These are phyloP conservation scores for Phytomonas francai DNA, from an alignment of 208 protist species.

Conservation along the genomic window DNA sequence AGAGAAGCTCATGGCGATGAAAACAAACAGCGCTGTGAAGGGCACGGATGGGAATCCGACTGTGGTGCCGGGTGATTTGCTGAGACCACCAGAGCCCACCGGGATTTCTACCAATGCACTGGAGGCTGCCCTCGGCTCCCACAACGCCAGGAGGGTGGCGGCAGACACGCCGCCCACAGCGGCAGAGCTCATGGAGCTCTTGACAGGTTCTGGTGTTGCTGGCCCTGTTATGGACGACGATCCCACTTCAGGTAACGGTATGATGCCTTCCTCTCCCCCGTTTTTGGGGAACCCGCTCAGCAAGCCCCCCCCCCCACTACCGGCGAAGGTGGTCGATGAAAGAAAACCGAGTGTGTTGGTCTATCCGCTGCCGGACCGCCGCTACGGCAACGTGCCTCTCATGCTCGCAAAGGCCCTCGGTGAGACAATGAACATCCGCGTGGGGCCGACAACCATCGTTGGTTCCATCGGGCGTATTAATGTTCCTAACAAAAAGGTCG, in stretches of 20 bases:
- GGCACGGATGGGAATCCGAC: background rate
- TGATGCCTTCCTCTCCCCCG: conserved; percentile 7
- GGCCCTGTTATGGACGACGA: background rate
- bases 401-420: conserved; percentile 75
- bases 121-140: background rate
- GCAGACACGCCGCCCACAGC: conserved; percentile 22
- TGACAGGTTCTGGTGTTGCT: conserved; percentile 17
- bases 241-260: background rate
- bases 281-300: conserved; percentile 31
- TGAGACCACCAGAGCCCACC: background rate
- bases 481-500: conserved; percentile 77
- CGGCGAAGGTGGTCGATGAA: conserved; percentile 57
- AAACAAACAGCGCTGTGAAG: conserved; percentile 11
- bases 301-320: conserved; percentile 64
- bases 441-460: conserved; percentile 78
- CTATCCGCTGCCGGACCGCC: conserved; percentile 66
- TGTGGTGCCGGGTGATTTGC: background rate
- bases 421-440: conserved; percentile 70
- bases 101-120: background rate
- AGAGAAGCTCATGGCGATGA: conserved; percentile 64
- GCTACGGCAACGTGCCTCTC: conserved; percentile 52
- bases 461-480: conserved; percentile 75
- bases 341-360: conserved; percentile 68
- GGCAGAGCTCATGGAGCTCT: conserved; percentile 58
- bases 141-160: background rate